Evolutionary conservation across 768 basidiomycete genomes (phyloP).

Genomic region (Glaciozyma antarctica): DNA sequence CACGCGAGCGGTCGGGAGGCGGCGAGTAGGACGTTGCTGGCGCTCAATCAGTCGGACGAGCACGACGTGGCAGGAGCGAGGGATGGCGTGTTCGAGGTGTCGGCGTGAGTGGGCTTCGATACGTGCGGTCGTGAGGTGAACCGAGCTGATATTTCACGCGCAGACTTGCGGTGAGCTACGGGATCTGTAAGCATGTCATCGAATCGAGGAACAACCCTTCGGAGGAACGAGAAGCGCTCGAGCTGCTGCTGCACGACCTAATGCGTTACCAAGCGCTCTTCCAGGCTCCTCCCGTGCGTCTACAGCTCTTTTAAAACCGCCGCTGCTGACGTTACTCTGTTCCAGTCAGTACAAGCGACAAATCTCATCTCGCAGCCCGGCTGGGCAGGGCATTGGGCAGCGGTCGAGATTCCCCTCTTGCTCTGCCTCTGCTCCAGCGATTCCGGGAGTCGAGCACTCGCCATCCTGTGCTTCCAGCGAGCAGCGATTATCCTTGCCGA

Average conservation of each 20-base stretch:
- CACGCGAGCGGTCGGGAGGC: not conserved
- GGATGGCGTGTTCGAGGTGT: not conserved
- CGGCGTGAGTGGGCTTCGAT: not conserved
- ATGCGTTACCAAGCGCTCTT: not conserved
- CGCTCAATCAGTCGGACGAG: constrained; percentile 40
- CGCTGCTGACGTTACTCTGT: not conserved
- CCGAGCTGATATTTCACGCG: not conserved
- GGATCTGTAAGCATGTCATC: not conserved
- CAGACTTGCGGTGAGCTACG: constrained; percentile 37
- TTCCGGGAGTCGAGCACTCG: not conserved
- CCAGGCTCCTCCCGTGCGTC: not conserved
- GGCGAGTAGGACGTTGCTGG: constrained; percentile 3
- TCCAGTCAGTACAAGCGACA: not conserved
- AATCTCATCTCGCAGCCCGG: not conserved
- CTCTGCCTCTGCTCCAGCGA: not conserved
- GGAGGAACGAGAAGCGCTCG: not conserved
- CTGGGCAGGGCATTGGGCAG: not conserved
- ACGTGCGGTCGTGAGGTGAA: not conserved
- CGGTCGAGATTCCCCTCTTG: constrained; percentile 7
- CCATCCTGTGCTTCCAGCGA: not conserved
- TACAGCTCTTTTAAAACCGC: not conserved
- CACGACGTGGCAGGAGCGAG: not conserved
- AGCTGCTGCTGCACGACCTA: not conserved
- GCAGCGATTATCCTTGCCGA: not conserved
- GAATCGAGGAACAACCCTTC: not conserved